phyloP scores from a whole-genome alignment of 768 basidiomycete genomes.

The Kondoa subrosea region DNA sequence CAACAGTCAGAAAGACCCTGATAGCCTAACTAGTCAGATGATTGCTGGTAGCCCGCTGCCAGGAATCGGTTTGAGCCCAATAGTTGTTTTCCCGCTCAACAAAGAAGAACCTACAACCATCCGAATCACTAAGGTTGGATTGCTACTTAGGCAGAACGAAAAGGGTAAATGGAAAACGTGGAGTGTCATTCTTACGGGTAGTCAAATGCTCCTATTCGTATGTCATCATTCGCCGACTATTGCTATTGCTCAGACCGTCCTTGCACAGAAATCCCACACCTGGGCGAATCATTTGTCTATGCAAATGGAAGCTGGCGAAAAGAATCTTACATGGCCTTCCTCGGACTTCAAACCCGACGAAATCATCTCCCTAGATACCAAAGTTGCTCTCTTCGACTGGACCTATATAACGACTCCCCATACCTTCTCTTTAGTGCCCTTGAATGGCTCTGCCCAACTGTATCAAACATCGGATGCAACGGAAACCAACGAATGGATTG shows the following conservation, averaged over 20 bases:
- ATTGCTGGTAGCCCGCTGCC: neutral
- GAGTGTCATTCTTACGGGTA: conserved; percentile 69
- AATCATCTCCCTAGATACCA: conserved; percentile 55
- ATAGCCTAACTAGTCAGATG: neutral
- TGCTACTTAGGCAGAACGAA: conserved; percentile 63
- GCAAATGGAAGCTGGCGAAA: neutral
- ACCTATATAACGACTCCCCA: conserved; percentile 42
- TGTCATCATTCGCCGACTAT: conserved; percentile 6
- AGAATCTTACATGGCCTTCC: neutral
- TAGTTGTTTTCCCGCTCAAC: neutral
- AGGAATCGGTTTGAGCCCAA: neutral
- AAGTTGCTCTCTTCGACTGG: conserved; percentile 60
- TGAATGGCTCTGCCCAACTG: conserved; percentile 63
- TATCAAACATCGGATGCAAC: conserved; percentile 52
- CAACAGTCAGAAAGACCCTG: neutral
- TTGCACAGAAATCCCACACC: neutral
- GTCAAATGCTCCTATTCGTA: conserved; percentile 70
- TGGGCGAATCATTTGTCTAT: neutral
- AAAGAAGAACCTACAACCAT: conserved; percentile 32
- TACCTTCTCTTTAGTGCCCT: conserved; percentile 59
- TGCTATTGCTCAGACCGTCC: neutral
- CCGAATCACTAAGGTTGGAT: conserved; percentile 61
- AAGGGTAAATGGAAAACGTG: conserved; percentile 78
- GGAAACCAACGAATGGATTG: conserved; percentile 79
- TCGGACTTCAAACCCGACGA: conserved; percentile 60